These are phyloP conservation scores for Kazachstania psychrophila DNA, from an alignment of 805 yeast genomes.

Conservation along the genomic window DNA sequence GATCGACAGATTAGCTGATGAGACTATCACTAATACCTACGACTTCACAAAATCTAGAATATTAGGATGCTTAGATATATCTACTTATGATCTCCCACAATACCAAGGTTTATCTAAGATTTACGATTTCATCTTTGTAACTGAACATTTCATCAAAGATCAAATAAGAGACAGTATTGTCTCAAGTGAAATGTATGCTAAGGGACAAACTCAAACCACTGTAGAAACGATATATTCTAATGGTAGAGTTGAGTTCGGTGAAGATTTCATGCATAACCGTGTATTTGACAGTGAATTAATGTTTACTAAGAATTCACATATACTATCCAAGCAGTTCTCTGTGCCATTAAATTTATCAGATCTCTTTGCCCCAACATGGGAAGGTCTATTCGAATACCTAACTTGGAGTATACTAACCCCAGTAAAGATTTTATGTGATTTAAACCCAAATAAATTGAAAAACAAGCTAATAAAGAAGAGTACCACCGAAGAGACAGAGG, in stretches of 20 bases:
- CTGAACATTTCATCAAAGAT: constrained; percentile 59
- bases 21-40: constrained; percentile 48
- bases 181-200: constrained; percentile 61
- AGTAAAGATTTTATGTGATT: not conserved
- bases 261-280: constrained; percentile 47
- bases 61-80: constrained; percentile 38
- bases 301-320: constrained; percentile 71
- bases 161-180: constrained; percentile 56
- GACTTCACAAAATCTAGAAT: constrained; percentile 49
- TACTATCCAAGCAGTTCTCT: constrained; percentile 46
- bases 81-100: constrained; percentile 30
- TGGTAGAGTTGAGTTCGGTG: constrained; percentile 60
- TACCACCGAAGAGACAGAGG: not conserved
- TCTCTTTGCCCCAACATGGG: constrained; percentile 68
- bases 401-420: constrained; percentile 29
- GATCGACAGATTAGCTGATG: constrained; percentile 57
- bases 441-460: constrained; percentile 3
- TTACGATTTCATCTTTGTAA: constrained; percentile 58
- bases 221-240: constrained; percentile 53
- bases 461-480: not conserved
- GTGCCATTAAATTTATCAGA: constrained; percentile 59
- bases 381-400: constrained; percentile 40
- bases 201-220: constrained; percentile 45
- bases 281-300: constrained; percentile 64
- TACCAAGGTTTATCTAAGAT: constrained; percentile 57